Percentiles rank a stretch among this genome's conserved stretches.
Conservation (phyloP, 2,329 filamentous ascomycete genomes). For the Alternaria solani region DNA sequence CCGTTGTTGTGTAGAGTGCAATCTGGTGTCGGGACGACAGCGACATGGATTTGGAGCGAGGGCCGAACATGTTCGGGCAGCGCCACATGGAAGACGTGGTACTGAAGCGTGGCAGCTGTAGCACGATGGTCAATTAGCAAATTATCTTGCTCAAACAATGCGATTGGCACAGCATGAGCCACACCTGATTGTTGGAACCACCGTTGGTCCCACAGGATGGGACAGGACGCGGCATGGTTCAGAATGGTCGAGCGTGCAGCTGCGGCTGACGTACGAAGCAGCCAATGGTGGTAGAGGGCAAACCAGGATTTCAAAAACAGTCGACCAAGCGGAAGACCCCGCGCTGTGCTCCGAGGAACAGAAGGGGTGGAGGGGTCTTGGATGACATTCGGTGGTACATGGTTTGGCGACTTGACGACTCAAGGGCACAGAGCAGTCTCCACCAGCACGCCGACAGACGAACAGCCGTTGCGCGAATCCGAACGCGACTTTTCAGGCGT, state of each 20-base stretch:
- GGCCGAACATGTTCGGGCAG: constrained; percentile 26
- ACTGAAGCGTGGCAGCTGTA: constrained; percentile 14
- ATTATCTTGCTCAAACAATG: constrained; percentile 30
- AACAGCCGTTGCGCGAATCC: constrained; percentile 20
- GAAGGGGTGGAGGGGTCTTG: constrained; percentile 6
- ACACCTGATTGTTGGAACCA: constrained; percentile 46
- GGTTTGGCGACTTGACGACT: constrained; percentile 17
- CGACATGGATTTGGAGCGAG: constrained; percentile 5
- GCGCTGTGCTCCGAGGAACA: constrained; percentile 14
- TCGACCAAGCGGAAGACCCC: constrained; percentile 17
- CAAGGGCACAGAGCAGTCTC: constrained; percentile 6
- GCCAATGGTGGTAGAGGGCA: neutral
- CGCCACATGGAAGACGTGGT: constrained; percentile 15
- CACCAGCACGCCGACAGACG: constrained; percentile 7
- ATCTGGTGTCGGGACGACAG: constrained; percentile 24
- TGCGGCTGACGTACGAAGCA: constrained; percentile 37
- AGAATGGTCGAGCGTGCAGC: constrained; percentile 24
- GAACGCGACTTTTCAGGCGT: constrained; percentile 21
- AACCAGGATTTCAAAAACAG: neutral
- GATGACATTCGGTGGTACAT: constrained; percentile 16
- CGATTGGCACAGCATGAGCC: constrained; percentile 44
- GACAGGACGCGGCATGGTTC: constrained; percentile 39
- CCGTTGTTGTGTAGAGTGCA: constrained; percentile 19
- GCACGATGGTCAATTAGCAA: neutral
- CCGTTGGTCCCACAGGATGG: constrained; percentile 48